Base-by-base conservation (phyloP, 495 filamentous ascomycete species). In the Neurospora sp. region DNA sequence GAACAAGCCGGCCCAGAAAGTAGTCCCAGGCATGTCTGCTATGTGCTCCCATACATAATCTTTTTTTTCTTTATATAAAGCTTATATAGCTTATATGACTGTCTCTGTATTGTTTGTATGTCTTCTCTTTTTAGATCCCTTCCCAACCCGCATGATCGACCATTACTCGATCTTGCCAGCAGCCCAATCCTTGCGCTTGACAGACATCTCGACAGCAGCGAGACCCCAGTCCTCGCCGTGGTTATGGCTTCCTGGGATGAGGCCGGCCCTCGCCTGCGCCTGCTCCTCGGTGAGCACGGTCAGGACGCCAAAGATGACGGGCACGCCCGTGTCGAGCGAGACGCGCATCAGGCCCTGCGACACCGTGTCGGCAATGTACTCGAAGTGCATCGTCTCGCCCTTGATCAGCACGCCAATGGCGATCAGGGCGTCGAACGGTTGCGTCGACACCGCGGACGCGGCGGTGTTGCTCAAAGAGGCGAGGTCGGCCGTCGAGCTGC, bases 361-460 rank as follows among this genome's bases (percentile, higher is more conserved):
- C 27, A 95, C 93, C 44, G 92, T 90, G 73, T 97, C 94, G n/a
- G 94, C 86, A 73, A 98, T 98, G 80, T 98, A 97, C 82, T 99
- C 94, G 77, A 98, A 98, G 80, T 99, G 96, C 92, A 97, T 97
- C 20, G 96, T 99, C 79, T 96, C 92, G 75, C 96, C 96, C 84
- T 99, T 99, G 81, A 99, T 97, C 38, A 99, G 88, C 48, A 97
- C 94, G 68, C 96, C 96, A 75, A 99, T 94, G 71, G 96, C 94
- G 73, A 99, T 93, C 69, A 98, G 88, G 44, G 96, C 94, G 79
- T 98, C 94, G 79, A 98, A 98, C 10, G 93, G 89, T 20, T 86
- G 85, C 71, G 83, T 86, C 0, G 82, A 74, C 10, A 83, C 76
- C 1, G 83, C 46, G 59, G 75, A 71, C 4, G 78, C 68, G 10